These are phyloP conservation scores for Phtheirospermum japonicum DNA, from an alignment of 257 asterid genomes.

Conservation along the genomic window DNA sequence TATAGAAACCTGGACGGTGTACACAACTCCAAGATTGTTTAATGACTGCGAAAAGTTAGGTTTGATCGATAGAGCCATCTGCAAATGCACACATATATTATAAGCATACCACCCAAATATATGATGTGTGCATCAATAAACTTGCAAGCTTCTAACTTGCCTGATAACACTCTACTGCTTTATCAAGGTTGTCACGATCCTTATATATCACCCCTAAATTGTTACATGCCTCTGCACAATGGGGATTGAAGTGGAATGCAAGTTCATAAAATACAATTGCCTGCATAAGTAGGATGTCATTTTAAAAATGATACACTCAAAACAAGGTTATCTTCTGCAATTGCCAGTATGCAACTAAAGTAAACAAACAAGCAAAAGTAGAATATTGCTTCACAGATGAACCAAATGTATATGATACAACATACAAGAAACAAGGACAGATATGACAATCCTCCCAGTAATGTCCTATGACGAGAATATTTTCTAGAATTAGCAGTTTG, in stretches of 20 bases:
- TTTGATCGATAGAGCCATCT: constrained; percentile 93
- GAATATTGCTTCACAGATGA: not conserved
- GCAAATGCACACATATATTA: constrained; percentile 35
- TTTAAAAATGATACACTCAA: constrained; percentile 6
- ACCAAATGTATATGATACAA: constrained; percentile 3
- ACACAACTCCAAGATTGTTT: constrained; percentile 99
- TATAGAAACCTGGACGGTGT: constrained; percentile 89
- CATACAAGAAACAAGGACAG: constrained; percentile 1
- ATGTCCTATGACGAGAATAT: constrained; percentile 19
- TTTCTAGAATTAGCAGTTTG: constrained; percentile 19
- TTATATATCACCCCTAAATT: constrained; percentile 96
- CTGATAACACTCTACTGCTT: constrained; percentile 99
- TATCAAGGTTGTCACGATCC: constrained; percentile 98
- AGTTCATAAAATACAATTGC: constrained; percentile 98
- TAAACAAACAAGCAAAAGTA: constrained; percentile 16
- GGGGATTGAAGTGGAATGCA: constrained; percentile 99
- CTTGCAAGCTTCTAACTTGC: constrained; percentile 41
- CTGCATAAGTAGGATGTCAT: constrained; percentile 48
- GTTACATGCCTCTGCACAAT: constrained; percentile 99
- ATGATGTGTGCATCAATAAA: constrained; percentile 11
- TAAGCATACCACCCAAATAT: constrained; percentile 26
- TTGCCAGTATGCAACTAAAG: constrained; percentile 8
- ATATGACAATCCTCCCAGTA: constrained; percentile 10
- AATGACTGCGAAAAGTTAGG: constrained; percentile 96
- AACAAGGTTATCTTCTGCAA: constrained; percentile 20